A percentile compares a stretch with the other conserved stretches of the same genome.
Conservation (phyloP, 176 grass and related monocot species). For the Avena eriantha region DNA sequence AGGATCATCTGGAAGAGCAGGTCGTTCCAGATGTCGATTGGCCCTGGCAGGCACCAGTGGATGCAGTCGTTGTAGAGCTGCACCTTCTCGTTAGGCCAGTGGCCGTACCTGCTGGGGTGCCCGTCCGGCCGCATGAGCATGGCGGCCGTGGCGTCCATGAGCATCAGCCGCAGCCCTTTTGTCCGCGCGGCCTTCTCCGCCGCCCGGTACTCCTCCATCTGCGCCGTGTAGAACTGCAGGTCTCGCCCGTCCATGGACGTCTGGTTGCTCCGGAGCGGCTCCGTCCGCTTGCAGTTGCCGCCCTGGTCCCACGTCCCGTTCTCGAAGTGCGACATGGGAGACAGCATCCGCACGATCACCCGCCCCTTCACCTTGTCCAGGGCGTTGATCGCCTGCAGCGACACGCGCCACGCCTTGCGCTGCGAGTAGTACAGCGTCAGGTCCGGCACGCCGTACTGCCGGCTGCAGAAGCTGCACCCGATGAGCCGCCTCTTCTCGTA, state of each 20-base stretch:
- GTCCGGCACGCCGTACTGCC: constrained; percentile 69
- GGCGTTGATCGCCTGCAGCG: constrained; percentile 59
- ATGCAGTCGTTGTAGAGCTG: constrained; percentile 80
- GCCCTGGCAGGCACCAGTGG: constrained; percentile 78
- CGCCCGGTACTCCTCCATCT: constrained; percentile 73
- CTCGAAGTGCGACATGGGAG: constrained; percentile 90
- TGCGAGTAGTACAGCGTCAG: constrained; percentile 76
- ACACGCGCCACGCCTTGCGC: constrained; percentile 60
- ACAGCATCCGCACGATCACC: constrained; percentile 70
- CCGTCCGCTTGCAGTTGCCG: constrained; percentile 62
- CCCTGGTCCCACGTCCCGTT: constrained; percentile 89
- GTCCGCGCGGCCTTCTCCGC: constrained; percentile 36
- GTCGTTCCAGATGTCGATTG: constrained; percentile 83
- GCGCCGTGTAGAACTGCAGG: constrained; percentile 65
- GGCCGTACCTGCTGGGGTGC: constrained; percentile 71
- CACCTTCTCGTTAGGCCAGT: constrained; percentile 64
- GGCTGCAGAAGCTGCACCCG: constrained; percentile 71
- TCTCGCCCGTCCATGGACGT: constrained; percentile 57
- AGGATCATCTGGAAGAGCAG: constrained; percentile 76
- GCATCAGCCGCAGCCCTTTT: constrained; percentile 47
- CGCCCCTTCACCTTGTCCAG: constrained; percentile 31
- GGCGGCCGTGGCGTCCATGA: constrained; percentile 73
- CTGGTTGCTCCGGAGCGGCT: constrained; percentile 61
- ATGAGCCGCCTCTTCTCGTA: constrained; percentile 60
- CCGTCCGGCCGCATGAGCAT: constrained; percentile 85